Percentiles rank a stretch among this genome's conserved stretches.
Evolutionary conservation across 352 stramenopile species (phyloP).

Genomic region (Phytopythium aichiense): DNA sequence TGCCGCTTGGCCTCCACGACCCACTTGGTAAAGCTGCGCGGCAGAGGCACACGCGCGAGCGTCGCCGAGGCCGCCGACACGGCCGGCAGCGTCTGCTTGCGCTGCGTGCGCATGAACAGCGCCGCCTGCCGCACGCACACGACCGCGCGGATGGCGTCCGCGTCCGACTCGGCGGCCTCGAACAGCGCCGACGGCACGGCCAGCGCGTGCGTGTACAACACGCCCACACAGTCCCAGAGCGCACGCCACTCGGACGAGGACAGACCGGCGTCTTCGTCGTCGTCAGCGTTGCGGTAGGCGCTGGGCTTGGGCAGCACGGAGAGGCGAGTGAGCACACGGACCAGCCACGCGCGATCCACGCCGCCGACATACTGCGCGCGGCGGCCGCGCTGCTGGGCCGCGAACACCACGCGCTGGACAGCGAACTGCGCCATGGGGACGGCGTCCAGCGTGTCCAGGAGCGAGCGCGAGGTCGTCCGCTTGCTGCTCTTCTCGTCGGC

Average conservation of each 20-base stretch:
- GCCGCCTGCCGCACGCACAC: slow-evolving; percentile 50
- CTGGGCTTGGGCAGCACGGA: slow-evolving; percentile 36
- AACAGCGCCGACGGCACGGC: slow-evolving; percentile 18
- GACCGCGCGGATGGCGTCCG: slow-evolving; percentile 20
- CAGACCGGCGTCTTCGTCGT: slow-evolving; percentile 36
- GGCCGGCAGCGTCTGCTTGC: slow-evolving; percentile 32
- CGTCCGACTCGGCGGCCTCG: slow-evolving; percentile 13
- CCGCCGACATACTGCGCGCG: slow-evolving; percentile 15
- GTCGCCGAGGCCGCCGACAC: slow-evolving; percentile 42
- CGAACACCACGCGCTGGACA: slow-evolving; percentile 34
- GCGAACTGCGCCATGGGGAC: slow-evolving; percentile 30
- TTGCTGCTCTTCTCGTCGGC: slow-evolving; percentile 15
- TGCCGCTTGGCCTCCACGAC: slow-evolving; percentile 22
- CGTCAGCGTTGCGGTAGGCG: slow-evolving; percentile 26
- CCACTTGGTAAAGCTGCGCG: slow-evolving; percentile 43
- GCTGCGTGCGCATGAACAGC: slow-evolving; percentile 55
- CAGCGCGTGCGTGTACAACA: slow-evolving; percentile 54
- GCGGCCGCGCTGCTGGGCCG: slow-evolving; percentile 27
- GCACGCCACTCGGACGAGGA: slow-evolving; percentile 22
- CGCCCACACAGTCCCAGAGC: slow-evolving; percentile 38
- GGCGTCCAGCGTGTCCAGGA: slow-evolving; percentile 14
- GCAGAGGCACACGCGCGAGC: slow-evolving; percentile 39
- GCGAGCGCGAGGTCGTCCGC: slow-evolving; percentile 6
- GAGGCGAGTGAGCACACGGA: slow-evolving; percentile 35
- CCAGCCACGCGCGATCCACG: slow-evolving; percentile 35